Conservation (phyloP, 2,329 filamentous ascomycete species). For the Leptographium wingfieldii region DNA sequence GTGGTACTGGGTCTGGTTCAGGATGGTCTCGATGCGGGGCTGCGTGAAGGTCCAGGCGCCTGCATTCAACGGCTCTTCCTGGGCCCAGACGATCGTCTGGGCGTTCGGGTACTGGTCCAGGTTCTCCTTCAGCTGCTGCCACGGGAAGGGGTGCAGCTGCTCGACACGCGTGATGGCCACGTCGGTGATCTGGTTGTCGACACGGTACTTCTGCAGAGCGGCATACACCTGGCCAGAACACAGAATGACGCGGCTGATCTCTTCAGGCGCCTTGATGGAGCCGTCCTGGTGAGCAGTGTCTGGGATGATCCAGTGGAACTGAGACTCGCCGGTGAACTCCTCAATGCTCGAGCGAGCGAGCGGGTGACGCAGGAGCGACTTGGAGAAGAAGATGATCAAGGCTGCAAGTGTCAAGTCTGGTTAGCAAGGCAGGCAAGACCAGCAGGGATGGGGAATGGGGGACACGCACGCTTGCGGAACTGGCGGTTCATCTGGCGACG, state of each 20-base stretch:
- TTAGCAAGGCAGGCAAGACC: conserved; percentile 11
- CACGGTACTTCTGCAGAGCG: conserved; percentile 80
- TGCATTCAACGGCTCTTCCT: conserved; percentile 96
- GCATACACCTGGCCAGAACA: conserved; percentile 93
- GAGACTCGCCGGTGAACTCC: conserved; percentile 79
- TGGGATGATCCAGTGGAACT: conserved; percentile 94
- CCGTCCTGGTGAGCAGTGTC: conserved; percentile 73
- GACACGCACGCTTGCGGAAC: conserved; percentile 87
- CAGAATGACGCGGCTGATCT: conserved; percentile 88
- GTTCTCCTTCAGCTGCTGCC: conserved; percentile 93
- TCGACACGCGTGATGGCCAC: conserved; percentile 92
- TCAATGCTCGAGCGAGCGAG: conserved; percentile 80
- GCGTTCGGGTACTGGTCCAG: conserved; percentile 95
- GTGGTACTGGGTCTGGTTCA: conserved; percentile 88
- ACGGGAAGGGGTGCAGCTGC: conserved; percentile 98
- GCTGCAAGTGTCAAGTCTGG: conserved; percentile 35
- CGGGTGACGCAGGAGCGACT: conserved; percentile 88
- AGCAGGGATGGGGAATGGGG: neutral
- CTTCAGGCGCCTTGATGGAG: conserved; percentile 62
- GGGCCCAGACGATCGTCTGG: conserved; percentile 92
- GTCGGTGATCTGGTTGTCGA: conserved; percentile 74
- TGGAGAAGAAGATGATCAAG: conserved; percentile 96
- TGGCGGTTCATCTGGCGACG: conserved; percentile 97
- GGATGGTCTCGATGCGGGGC: conserved; percentile 88
- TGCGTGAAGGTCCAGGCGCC: conserved; percentile 97